Evolutionary conservation across 257 asterid species (phyloP), one percentile per base, ranked within the genome.

Genomic region (Solanum dulcamara): DNA sequence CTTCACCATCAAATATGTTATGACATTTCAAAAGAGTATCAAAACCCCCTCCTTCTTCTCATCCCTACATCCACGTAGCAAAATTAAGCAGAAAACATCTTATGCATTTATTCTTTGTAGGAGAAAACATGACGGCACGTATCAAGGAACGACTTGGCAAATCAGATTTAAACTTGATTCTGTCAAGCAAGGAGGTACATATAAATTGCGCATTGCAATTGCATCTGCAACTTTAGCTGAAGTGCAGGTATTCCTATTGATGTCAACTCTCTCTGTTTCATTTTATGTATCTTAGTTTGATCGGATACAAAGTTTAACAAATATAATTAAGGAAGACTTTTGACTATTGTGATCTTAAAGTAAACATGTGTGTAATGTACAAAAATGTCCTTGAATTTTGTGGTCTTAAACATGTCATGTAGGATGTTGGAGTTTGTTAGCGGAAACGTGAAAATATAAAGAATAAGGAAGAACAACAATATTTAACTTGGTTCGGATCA

Each of bases 101-200:
- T 28, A 1, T 64, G 72, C n/a, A n/a, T n/a, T n/a, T n/a, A n/a
- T n/a, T n/a, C n/a, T n/a, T n/a, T 22, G n/a, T 86, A 94, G 98
- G 87, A 93, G 82, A 89, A 67, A 53, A 35, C 90, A 85, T 38
- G 93, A 92, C n/a, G 86, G 87, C 3, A 50, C 81, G n/a, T 91
- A 90, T 88, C 75, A 64, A 64, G 86, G 92, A 57, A 93, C 96
- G 6, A 93, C 96, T 60, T 94, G 98, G 98, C 93, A 93, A 87
- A 91, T 93, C 17, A 90, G 87, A 66, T 94, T 92, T 88, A 84
- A 86, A 33, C 53, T 91, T 0, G 90, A 83, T 70, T 85, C 24
- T 32, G 85, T 91, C 48, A 86, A 86, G n/a, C 81, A 48, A 74
- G 79, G 66, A 28, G 91, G 89, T 79, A 87, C 37, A 84, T 94